Conservation (phyloP, 805 yeast species). For the Suhomyces vadensis region DNA sequence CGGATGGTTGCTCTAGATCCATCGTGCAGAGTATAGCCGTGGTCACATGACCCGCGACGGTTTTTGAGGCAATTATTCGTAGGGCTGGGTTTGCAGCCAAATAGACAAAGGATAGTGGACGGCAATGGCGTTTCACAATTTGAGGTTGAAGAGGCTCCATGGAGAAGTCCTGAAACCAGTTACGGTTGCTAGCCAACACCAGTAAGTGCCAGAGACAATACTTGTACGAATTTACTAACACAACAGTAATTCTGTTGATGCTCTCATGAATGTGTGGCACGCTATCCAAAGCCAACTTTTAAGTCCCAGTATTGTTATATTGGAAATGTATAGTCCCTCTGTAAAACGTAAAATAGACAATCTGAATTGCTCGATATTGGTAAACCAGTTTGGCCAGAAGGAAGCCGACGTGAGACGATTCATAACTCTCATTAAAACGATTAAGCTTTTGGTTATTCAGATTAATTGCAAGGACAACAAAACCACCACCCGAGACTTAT, state of each 20-base stretch:
- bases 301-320: background rate
- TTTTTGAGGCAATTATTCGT: background rate
- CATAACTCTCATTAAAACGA: conserved; percentile 5
- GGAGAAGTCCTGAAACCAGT: too few species aligned
- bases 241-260: background rate
- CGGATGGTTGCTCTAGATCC: too few species aligned
- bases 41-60: background rate
- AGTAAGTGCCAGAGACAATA: too few species aligned
- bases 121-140: background rate
- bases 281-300: background rate
- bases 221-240: background rate
- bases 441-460: conserved; percentile 6
- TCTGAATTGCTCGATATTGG: background rate
- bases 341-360: background rate
- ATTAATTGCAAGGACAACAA: background rate
- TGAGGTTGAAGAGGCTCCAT: background rate
- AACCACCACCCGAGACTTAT: conserved; percentile 57
- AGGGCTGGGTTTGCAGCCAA: background rate
- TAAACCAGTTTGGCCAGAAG: background rate
- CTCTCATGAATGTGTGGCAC: background rate
- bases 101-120: too few species aligned
- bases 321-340: background rate
- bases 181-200: too few species aligned
- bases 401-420: conserved; percentile 1
- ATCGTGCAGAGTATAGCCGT: too few species aligned